Conservation (phyloP, 2,329 filamentous ascomycete genomes). For the Fusarium sp. region DNA sequence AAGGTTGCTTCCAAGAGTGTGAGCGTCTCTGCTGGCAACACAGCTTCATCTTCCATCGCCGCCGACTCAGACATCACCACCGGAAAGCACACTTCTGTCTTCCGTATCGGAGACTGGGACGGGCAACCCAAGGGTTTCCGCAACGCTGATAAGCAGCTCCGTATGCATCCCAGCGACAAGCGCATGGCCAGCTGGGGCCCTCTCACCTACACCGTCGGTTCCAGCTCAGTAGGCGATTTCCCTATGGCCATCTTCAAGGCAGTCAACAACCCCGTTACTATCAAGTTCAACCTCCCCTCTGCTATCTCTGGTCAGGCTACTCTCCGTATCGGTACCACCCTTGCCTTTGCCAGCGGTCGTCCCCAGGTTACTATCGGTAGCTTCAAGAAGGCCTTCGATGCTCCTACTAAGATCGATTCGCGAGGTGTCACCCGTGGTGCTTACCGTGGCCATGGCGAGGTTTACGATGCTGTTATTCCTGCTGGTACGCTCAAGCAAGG, state of each 20-base stretch:
- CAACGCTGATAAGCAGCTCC: conserved; percentile 73
- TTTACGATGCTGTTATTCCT: conserved; percentile 71
- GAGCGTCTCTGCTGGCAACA: conserved; percentile 61
- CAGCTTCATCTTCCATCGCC: conserved; percentile 62
- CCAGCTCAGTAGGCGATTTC: conserved; percentile 62
- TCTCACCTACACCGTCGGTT: conserved; percentile 70
- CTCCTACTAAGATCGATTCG: conserved; percentile 71
- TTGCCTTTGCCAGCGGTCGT: conserved; percentile 69
- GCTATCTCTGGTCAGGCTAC: conserved; percentile 64
- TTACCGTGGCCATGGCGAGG: conserved; percentile 71
- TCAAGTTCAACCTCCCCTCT: conserved; percentile 66
- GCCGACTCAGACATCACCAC: conserved; percentile 57
- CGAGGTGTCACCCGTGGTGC: conserved; percentile 73
- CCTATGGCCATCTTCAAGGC: conserved; percentile 74
- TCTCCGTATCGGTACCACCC: conserved; percentile 72
- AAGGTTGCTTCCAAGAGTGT: conserved; percentile 63
- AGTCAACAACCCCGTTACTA: conserved; percentile 69
- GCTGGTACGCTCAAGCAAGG: conserved; percentile 68
- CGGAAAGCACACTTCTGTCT: conserved; percentile 64
- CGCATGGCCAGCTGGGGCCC: conserved; percentile 72
- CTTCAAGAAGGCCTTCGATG: conserved; percentile 59
- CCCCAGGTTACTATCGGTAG: conserved; percentile 67
- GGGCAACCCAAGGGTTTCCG: conserved; percentile 72
- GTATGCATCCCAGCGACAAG: conserved; percentile 75
- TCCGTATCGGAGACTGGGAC: conserved; percentile 74